These are phyloP conservation scores for Theobroma grandiflorum DNA, from an alignment of 441 rosid species.

Conservation along the genomic window DNA sequence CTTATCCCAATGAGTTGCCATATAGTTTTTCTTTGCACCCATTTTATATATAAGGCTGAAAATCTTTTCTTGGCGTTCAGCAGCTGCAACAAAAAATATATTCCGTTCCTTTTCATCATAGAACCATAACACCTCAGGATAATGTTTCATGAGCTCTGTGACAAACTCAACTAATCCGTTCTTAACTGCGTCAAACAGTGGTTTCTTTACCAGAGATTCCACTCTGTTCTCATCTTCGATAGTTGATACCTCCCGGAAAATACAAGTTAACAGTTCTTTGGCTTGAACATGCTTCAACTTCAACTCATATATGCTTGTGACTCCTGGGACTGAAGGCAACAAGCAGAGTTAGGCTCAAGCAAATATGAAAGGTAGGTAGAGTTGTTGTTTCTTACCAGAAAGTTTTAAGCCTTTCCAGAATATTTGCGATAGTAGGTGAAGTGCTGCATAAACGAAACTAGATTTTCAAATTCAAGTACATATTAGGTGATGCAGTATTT, in stretches of 20 bases:
- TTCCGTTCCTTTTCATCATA: conserved; percentile 49
- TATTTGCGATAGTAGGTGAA: conserved; percentile 34
- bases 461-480: not conserved
- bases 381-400: conserved; percentile 49
- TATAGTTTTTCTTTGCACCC: conserved; percentile 65
- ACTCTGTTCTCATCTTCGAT: conserved; percentile 40
- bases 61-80: conserved; percentile 74
- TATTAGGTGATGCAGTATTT: not conserved
- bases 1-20: conserved; percentile 63
- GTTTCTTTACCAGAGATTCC: conserved; percentile 44
- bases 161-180: conserved; percentile 65
- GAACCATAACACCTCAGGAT: conserved; percentile 67
- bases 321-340: conserved; percentile 50
- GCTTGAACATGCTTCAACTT: conserved; percentile 63
- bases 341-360: not conserved
- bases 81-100: conserved; percentile 60
- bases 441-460: conserved; percentile 28
- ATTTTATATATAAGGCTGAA: conserved; percentile 65
- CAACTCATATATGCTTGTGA: conserved; percentile 51
- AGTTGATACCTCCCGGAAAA: conserved; percentile 56
- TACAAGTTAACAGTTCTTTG: conserved; percentile 47
- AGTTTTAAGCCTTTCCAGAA: conserved; percentile 43
- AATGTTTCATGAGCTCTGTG: conserved; percentile 52
- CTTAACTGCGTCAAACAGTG: conserved; percentile 65
- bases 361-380: not conserved